Evolutionary conservation across 2,329 filamentous ascomycete genomes (phyloP), one percentile per base, ranked within the genome.

Genomic region (Nannizziopsis arthrosporioides): DNA sequence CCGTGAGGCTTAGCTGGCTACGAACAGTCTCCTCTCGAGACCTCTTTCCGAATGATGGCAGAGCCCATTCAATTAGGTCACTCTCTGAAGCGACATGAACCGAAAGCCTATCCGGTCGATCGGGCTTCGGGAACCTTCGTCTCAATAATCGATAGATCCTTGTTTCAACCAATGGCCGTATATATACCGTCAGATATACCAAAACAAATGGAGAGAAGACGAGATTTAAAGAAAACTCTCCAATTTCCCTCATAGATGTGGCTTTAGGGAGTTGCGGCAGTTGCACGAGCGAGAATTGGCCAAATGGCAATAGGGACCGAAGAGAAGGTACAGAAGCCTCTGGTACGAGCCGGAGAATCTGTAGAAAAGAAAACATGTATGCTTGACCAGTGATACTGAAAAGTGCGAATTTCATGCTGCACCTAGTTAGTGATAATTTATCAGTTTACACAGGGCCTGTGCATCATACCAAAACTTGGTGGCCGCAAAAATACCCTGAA

Each of bases 61-160:
- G 61, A 36, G 67, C 66, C 67, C 67, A 69, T 46, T 69, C 67
- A 38, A 68, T 59, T 12, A 69, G 59, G 37, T 68, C 67, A 52
- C 68, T 67, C 37, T 69, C 66, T n/a, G 60, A 56, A 6, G 67
- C 66, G 49, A 69, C 65, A 44, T 63, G 60, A 46, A 69, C 59
- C 6, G 67, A 69, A 22, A 68, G 58, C 30, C 65, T 64, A 54
- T 69, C 66, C 10, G 66, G 64, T 6, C 61, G 54, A 30, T 55
- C 61, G 27, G 66, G 65, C 50, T 68, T 68, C n/a, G 66, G 66
- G n/a, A 69, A 49, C 40, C 61, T 60, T 41, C 67, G 61, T 40
- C 66, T 63, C 17, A 69, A 58, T 19, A 69, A 55, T 31, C 64
- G 54, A 53, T 69, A 69, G 10, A 69, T 60, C 30, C 65, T 60